Conservation (phyloP, 495 filamentous ascomycete genomes). For the Usnea hakonensis region DNA sequence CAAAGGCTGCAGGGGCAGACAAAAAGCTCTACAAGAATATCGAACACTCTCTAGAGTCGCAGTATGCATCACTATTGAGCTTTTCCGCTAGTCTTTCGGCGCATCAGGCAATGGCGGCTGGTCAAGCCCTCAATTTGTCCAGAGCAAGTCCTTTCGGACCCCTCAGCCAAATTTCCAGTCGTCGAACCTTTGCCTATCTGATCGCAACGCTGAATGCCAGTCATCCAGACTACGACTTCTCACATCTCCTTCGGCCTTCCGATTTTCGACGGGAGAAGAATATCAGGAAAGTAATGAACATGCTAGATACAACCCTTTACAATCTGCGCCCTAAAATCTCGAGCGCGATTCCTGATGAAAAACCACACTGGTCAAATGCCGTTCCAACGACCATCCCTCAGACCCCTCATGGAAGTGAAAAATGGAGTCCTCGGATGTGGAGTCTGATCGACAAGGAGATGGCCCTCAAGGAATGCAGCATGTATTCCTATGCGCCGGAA, state of each 20-base stretch:
- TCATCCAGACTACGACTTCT: constrained; percentile 97
- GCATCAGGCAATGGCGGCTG: constrained; percentile 51
- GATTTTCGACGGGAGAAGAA: constrained; percentile 79
- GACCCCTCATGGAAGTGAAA: constrained; percentile 32
- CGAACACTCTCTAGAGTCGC: constrained; percentile 75
- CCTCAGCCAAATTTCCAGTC: constrained; percentile 74
- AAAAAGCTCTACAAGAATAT: constrained; percentile 97
- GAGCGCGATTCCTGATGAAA: constrained; percentile 21
- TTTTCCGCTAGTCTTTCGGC: constrained; percentile 75
- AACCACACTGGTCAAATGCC: constrained; percentile 20
- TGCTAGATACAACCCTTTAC: constrained; percentile 74
- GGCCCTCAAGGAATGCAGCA: constrained; percentile 71
- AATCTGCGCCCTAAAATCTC: constrained; percentile 63
- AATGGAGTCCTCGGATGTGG: constrained; percentile 87
- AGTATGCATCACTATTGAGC: constrained; percentile 79
- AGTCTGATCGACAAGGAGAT: constrained; percentile 85
- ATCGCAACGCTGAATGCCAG: constrained; percentile 97
- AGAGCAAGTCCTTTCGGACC: constrained; percentile 86
- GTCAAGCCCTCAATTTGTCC: constrained; percentile 61
- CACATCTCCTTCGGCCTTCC: constrained; percentile 72
- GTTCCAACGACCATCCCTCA: constrained; percentile 23
- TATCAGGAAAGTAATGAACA: constrained; percentile 69
- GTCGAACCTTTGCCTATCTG: constrained; percentile 88
- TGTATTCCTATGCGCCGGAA: constrained; percentile 77
- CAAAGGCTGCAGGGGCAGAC: constrained; percentile 86